These are phyloP conservation scores for Aureobasidium sp. DNA, from an alignment of 2,329 filamentous ascomycete genomes.

Conservation along the genomic window DNA sequence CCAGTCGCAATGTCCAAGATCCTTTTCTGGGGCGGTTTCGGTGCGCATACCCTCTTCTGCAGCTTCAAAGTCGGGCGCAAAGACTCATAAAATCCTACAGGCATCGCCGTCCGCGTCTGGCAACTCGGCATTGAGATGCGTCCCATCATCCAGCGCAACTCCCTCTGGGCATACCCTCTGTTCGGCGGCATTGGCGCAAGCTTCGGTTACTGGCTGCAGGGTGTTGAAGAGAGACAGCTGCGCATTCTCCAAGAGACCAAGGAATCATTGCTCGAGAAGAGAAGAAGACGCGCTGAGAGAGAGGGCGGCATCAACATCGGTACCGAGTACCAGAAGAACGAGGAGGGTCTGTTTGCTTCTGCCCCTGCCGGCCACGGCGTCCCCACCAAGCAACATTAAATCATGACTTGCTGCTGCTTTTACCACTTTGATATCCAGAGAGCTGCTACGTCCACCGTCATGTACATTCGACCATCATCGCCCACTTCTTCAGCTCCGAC, in stretches of 20 bases:
- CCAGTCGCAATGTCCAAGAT: constrained; percentile 40
- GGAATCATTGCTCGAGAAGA: constrained; percentile 78
- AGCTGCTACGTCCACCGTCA: neutral
- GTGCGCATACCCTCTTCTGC: constrained; percentile 40
- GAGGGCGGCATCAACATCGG: constrained; percentile 40
- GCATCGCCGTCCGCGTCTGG: constrained; percentile 86
- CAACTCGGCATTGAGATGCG: constrained; percentile 98
- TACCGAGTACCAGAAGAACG: constrained; percentile 26
- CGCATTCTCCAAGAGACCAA: constrained; percentile 72
- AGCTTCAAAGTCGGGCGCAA: neutral
- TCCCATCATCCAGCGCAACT: constrained; percentile 77
- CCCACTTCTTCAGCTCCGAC: neutral
- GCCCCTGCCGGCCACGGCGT: neutral
- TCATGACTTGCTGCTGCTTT: neutral
- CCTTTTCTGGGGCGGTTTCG: constrained; percentile 85
- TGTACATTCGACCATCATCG: neutral
- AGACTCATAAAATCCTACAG: constrained; percentile 42
- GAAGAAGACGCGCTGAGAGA: constrained; percentile 65
- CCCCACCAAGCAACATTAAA: constrained; percentile 10
- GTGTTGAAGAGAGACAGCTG: constrained; percentile 77
- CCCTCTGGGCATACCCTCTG: constrained; percentile 85
- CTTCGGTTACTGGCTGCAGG: constrained; percentile 96
- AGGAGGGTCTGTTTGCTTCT: constrained; percentile 26
- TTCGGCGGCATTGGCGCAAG: constrained; percentile 80
- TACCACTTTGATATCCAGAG: neutral